Base-by-base conservation (phyloP, 768 basidiomycete species). In the Naganishia vishniacii region DNA sequence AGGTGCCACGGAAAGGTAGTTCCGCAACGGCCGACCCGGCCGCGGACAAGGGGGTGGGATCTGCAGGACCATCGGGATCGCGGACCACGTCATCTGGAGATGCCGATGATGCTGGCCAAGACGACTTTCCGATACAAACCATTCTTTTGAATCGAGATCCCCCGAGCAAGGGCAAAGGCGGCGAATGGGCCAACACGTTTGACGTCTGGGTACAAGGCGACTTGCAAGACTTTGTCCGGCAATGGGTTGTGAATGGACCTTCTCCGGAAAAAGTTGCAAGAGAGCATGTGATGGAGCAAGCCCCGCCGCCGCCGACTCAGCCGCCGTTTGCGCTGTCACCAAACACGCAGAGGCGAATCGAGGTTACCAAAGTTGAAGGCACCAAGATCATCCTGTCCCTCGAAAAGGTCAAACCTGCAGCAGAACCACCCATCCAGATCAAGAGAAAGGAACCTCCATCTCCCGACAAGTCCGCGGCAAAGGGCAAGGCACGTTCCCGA, bases 181-280 rank as follows among this genome's bases (percentile, higher is more conserved):
- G 87, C 60, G 89, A 91, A 67, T 93, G 89, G 90, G 87, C 88
- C 66, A 87, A 85, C 8, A 86, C 93, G 3, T 93, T 95, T 69
- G 91, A 95, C 76, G 83, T 84, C 41, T 94, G 90, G 88, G 76
- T 91, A 61, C 84, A 91, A 70, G 90, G 91, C 1, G 91, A 94
- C 72, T 86, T 88, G 2, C 92, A 95, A 75, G 73, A 72, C 16
- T 92, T 93, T 76, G 87, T 89, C 5, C 77, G 78, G 41, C 73
- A 84, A 23, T 72, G 69, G 61, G 65, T 74, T 4, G 47, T 48
- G 0, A 34, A 45, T 20, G 64, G 64, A 3, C 62, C 62, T 12
- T 34, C 62, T 11, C 49, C 62, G 23, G 49, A 40, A 18, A 41
- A 42, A 25, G 49, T 63, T 15, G 25, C 37, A 13, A 11, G 16